phyloP scores from a whole-genome alignment of 2,329 filamentous ascomycete species.

The Coniochaeta prunicola region DNA sequence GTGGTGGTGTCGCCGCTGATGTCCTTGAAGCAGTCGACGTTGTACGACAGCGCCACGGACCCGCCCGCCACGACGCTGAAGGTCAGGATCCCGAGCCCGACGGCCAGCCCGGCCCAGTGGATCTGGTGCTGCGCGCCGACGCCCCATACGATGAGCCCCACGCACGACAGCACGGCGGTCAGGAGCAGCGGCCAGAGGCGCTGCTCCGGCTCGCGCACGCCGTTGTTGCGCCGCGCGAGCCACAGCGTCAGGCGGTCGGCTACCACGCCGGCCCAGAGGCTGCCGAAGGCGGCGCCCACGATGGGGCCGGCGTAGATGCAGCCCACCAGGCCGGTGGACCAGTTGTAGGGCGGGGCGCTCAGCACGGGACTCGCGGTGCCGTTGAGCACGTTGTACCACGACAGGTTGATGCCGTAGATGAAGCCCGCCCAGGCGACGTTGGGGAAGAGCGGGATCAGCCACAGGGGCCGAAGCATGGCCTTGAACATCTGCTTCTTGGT shows the following conservation, averaged over 20 bases:
- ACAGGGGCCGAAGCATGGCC: constrained; percentile 6
- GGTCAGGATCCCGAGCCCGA: constrained; percentile 32
- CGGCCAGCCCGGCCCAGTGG: constrained; percentile 32
- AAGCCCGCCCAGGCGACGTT: constrained; percentile 12
- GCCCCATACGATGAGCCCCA: constrained; percentile 39
- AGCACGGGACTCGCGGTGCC: constrained; percentile 14
- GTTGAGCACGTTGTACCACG: constrained; percentile 20
- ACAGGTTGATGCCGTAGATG: constrained; percentile 18
- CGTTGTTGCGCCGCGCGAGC: constrained; percentile 31
- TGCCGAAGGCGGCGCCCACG: constrained; percentile 13
- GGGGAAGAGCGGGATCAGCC: constrained; percentile 8
- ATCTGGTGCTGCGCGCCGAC: constrained; percentile 33
- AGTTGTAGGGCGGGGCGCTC: constrained; percentile 15
- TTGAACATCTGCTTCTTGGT: constrained; percentile 14
- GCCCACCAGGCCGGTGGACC: constrained; percentile 11
- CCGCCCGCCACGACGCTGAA: constrained; percentile 30
- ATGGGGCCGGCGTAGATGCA: constrained; percentile 12
- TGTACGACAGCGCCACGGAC: constrained; percentile 30
- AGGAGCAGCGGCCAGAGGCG: constrained; percentile 17
- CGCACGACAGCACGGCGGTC: constrained; percentile 28
- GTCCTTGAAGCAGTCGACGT: constrained; percentile 31
- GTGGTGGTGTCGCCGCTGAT: constrained; percentile 15
- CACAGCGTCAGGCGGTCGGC: constrained; percentile 15
- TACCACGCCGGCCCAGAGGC: constrained; percentile 12
- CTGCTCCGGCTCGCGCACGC: constrained; percentile 24